A percentile compares a stretch with the other conserved stretches of the same genome.
Conservation (phyloP, 2,329 filamentous ascomycete species). For the Stachybotrys elegans region DNA sequence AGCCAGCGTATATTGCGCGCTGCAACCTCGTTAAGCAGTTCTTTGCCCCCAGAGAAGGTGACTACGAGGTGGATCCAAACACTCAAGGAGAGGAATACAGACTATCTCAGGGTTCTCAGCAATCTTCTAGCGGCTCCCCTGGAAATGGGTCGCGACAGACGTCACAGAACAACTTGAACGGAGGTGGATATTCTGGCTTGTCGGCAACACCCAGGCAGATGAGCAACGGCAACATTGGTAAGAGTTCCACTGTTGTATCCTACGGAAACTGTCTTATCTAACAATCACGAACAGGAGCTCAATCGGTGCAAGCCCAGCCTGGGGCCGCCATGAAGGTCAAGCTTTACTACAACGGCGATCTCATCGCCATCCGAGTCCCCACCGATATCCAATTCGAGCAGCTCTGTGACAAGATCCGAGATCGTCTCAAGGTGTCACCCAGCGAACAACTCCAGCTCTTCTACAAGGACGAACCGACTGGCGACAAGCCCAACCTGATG, state of each 20-base stretch:
- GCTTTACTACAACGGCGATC: slow-evolving; percentile 86
- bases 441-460: slow-evolving; percentile 71
- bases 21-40: slow-evolving; percentile 84
- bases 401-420: slow-evolving; percentile 77
- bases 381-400: slow-evolving; percentile 72
- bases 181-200: slow-evolving; percentile 47
- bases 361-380: slow-evolving; percentile 86
- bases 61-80: slow-evolving; percentile 84
- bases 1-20: slow-evolving; percentile 78
- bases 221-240: slow-evolving; percentile 25
- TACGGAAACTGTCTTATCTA: too few relatives aligned
- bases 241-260: too few relatives aligned
- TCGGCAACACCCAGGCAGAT: slow-evolving; percentile 42
- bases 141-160: slow-evolving; percentile 60
- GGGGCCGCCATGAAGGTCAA: slow-evolving; percentile 79
- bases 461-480: slow-evolving; percentile 80
- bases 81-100: slow-evolving; percentile 73
- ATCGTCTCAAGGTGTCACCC: slow-evolving; percentile 69
- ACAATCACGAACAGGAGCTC: too few relatives aligned
- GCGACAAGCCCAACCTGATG: slow-evolving; percentile 67
- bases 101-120: slow-evolving; percentile 64
- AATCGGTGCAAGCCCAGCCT: slow-evolving; percentile 28
- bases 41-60: slow-evolving; percentile 83
- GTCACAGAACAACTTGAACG: slow-evolving; percentile 59
- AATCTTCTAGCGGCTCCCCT: slow-evolving; percentile 59